Evolutionary conservation across 129 eudicot genomes (phyloP), one percentile per base, ranked within the genome.

Genomic region (Ambrosia artemisiifolia): DNA sequence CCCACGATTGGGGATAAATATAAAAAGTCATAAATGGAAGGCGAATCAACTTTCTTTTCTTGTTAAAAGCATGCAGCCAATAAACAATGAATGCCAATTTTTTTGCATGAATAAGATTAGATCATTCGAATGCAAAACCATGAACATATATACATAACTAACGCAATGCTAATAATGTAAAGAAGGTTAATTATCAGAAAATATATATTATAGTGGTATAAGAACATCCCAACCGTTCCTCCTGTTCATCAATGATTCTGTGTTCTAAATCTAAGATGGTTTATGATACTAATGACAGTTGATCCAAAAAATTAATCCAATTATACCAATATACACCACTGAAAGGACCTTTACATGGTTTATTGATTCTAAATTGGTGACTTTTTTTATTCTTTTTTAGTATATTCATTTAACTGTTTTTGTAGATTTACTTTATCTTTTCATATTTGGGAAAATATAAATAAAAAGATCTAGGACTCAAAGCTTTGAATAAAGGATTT

Each of bases 71-170:
- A 32, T 4, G 20, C 17, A 33, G 51, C 19, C 68, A 57, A 28
- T 42, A 43, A 44, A 60, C 60, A 9, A 4, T 16, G 14, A 60
- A 69, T 16, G 68, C 59, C 69, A 59, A 14, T 16, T 59, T 24
- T 24, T 20, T 57, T 17, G 74, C 75, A 55, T 56, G 43, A 24
- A 71, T 38, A 71, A 20, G 20, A 40, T 53, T 56, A 40, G 54
- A 56, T 42, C 75, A 43, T 42, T 18, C 30, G 9, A 18, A 33
- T 34, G 18, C 7, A 50, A 38, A 24, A 19, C 40, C 32, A 20
- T 20, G 65, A 10, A 38, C 35, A 7, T 28, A 18, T 38, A 20
- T 2, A 44, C 28, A 18, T 24, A 68, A 28, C 50, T n/a, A 72
- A 19, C 0, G 55, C 40, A 20, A 44, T 4, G 12, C 63, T 57